Base-by-base conservation (phyloP, 2,329 filamentous ascomycete genomes). In the Sporothrix globosa region DNA sequence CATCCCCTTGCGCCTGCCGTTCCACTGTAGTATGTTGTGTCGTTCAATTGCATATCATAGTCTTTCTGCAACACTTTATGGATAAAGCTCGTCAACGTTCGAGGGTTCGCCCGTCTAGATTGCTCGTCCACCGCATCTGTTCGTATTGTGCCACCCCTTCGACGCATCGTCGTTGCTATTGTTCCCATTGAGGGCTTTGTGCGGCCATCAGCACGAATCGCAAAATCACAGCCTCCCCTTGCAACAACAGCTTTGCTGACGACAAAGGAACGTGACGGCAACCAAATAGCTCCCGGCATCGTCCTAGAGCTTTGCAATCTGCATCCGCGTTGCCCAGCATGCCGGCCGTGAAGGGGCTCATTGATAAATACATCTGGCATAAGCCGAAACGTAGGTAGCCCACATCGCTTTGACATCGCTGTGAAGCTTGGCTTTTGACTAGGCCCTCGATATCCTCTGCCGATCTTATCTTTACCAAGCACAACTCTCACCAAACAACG, bases 361-460 rank as follows among this genome's bases (percentile, higher is more conserved):
- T 76, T 27, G 75, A 75, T 71, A 74, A 73, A 65, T 74, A 74
- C 65, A 71, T 74, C 70, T 72, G 71, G 30, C 74, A 72, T 68
- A 69, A 69, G 39, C 69, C 65, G 39, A 70, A 74, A 39, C 69
- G 74, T 75, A 53, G 14, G 74, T 73, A 7, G 14, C 9, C 34
- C 24, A 14, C 34, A 10, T 7, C 14, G 6, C 39, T 4, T 30
- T 9, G 1, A 41, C 14, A 3, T 14, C 39, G 54, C n/a, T 61
- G 4, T 14, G n/a, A 13, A 21, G 54, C 54, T 13, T 19, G 17
- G 4, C 24, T 46, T 44, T 52, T 9, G 21, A 46, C 48, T n/a
- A 53, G 34, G 54, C 58, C 19, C 13, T 10, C 30, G 7, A 39
- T 1, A 10, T 30, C 6, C 39, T 24, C 30, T 46, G 30, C 17